Evolutionary conservation across 129 eudicot genomes (phyloP), one percentile per base, ranked within the genome.

Genomic region (Pseudognaphalium luteoalbum): DNA sequence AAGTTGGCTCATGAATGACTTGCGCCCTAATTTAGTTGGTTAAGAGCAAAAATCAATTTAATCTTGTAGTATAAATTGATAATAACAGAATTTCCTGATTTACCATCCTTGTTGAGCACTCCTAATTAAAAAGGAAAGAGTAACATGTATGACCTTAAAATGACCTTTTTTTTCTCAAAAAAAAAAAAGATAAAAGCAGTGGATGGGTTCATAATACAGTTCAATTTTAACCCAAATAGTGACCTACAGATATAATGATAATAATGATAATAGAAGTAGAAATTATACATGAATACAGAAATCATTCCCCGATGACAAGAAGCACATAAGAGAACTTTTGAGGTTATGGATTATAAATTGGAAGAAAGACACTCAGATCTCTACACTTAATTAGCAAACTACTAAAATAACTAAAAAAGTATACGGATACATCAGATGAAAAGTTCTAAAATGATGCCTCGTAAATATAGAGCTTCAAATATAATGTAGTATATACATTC

Each of bases 361-460:
- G 35, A 62, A 62, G 35, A 62, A 62, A 32, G 39, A 62, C 39
- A 62, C 35, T 63, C 7, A 63, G 1, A 62, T 62, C 39, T 28
- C 67, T 62, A 64, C 37, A 64, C 68, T 14, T 6, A 3, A 64
- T 64, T 64, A 12, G 25, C 70, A 65, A 65, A 29, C 70, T 29
- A 65, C 70, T 33, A 65, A 65, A 16, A 65, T 65, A 6, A 3
- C 21, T 32, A 65, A 16, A 19, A 32, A 64, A 32, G 19, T 65
- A 16, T 15, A 65, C 17, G 6, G 20, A 64, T 1, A 34, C 25
- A 65, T 65, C 44, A 5, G 41, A 29, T 33, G 22, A 34, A 0
- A 65, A 65, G 8, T 11, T 22, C 41, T 63, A 63, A 30, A 63
- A 29, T 10, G n/a, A 4, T 25, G 28, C 28, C 28, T 63, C n/a